Percentiles rank a stretch among this genome's conserved stretches.
These are phyloP conservation scores for Acacia crassicarpa DNA, from an alignment of 306 rosid genomes.

Conservation along the genomic window DNA sequence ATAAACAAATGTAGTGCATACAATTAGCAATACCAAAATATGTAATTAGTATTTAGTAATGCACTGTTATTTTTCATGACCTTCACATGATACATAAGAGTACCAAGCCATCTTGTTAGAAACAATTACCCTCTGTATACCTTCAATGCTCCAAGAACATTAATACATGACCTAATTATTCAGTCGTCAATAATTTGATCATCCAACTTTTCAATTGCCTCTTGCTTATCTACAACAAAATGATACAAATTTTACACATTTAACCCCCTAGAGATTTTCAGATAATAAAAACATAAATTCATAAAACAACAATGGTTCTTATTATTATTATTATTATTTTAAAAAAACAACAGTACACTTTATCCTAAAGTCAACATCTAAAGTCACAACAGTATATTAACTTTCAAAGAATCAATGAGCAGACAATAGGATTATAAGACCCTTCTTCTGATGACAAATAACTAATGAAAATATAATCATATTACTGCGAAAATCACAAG, in stretches of 20 bases:
- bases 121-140: not conserved
- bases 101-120: not conserved
- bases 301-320: not conserved
- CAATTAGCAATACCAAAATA: not conserved
- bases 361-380: constrained; percentile 4
- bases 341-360: too few species aligned
- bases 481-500: not conserved
- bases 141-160: not conserved
- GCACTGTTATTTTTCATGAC: not conserved
- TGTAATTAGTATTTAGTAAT: not conserved
- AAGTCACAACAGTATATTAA: not conserved
- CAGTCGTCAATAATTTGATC: not conserved
- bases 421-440: not conserved
- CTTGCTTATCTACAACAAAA: not conserved
- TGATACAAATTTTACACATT: not conserved
- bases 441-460: not conserved
- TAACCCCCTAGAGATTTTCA: not conserved
- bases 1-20: not conserved
- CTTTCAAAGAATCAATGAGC: constrained; percentile 7
- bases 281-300: not conserved
- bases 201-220: not conserved
- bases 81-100: not conserved
- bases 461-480: not conserved
- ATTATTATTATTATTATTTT: too few species aligned
- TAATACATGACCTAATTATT: not conserved